Evolutionary conservation across 352 stramenopile species (phyloP), one percentile per base, ranked within the genome.

Genomic region (Pythium periplocum): DNA sequence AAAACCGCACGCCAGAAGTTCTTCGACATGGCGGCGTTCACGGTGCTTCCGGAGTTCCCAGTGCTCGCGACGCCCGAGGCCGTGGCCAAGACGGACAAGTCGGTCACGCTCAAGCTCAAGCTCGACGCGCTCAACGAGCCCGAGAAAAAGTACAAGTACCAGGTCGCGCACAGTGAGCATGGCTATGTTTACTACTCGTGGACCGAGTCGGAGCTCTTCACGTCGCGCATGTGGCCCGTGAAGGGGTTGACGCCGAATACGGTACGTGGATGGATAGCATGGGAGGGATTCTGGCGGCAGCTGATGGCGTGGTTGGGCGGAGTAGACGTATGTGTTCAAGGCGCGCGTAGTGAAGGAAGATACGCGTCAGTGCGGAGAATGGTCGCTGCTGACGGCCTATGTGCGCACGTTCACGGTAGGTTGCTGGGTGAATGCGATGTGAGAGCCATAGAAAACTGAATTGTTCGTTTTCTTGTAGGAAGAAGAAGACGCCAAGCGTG

Each of bases 121-220:
- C 17, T 68, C 38, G 62, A 69, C 47, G 51, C 57, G 39, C 46
- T 61, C 26, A 52, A 48, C 31, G 59, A 86, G 37, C 61, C 64
- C 33, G 69, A 79, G 46, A 66, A 55, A 31, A 64, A 71, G 40
- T 79, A 77, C 68, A 76, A 83, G 52, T 81, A 85, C 55, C 81
- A 91, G 62, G 59, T 83, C 50, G 80, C 78, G 39, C 69, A 89
- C 61, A 92, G 81, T 41, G 83, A 92, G 57, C 78, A 92, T 50
- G 81, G 83, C 36, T 94, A 92, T 55, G 81, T 94, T 31, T 94
- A 92, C 58, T 94, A 94, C 73, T 92, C 79, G 53, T 94, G 83
- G 83, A 68, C 56, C 51, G 78, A 94, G 42, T 90, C 83, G 46
- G 78, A 81, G 49, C 40, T 79, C 6, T 86, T 89, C 50, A 36